Percentiles rank a stretch among this genome's conserved stretches.
Conservation (phyloP, 1,284 basidiomycete species). For the Athelia sp. region DNA sequence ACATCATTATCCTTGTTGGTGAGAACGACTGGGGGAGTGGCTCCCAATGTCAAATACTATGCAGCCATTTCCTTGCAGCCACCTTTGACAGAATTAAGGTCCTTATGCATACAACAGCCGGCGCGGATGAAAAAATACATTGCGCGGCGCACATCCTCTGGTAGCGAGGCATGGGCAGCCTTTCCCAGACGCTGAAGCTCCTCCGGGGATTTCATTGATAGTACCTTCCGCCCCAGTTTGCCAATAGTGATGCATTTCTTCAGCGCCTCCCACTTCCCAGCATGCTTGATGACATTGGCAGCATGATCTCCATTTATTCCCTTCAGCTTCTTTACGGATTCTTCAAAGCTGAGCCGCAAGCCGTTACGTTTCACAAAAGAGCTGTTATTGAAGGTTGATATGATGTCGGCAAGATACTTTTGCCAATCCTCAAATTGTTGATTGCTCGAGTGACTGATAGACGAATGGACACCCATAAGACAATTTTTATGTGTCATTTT, state of each 20-base stretch:
- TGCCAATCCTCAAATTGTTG: slow-evolving; percentile 3
- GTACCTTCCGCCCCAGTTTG: slow-evolving; percentile 11
- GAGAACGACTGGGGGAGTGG: slow-evolving; percentile 10
- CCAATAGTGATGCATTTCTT: slow-evolving; percentile 4
- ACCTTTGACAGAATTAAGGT: slow-evolving; percentile 30
- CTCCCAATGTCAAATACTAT: slow-evolving; percentile 12
- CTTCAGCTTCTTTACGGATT: slow-evolving; percentile 6
- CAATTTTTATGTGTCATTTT: slow-evolving; percentile 1
- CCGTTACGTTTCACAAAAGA: slow-evolving; percentile 11
- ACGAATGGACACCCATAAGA: not conserved
- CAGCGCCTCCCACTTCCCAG: slow-evolving; percentile 10
- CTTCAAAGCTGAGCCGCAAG: slow-evolving; percentile 3
- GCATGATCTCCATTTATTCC: slow-evolving; percentile 17
- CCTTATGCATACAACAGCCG: slow-evolving; percentile 38
- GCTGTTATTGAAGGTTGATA: slow-evolving; percentile 8
- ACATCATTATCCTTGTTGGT: slow-evolving; percentile 20
- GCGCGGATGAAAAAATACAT: slow-evolving; percentile 19
- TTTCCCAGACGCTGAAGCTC: not conserved
- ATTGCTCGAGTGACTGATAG: slow-evolving; percentile 6
- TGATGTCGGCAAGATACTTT: slow-evolving; percentile 1
- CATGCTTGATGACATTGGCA: slow-evolving; percentile 11
- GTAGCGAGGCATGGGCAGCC: slow-evolving; percentile 5
- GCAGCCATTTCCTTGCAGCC: slow-evolving; percentile 20
- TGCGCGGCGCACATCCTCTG: slow-evolving; percentile 6
- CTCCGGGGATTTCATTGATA: slow-evolving; percentile 6